Percentiles rank a stretch among this genome's conserved stretches.
Evolutionary conservation across 2,329 filamentous ascomycete genomes (phyloP).

Genomic region (Cladosporium velox): DNA sequence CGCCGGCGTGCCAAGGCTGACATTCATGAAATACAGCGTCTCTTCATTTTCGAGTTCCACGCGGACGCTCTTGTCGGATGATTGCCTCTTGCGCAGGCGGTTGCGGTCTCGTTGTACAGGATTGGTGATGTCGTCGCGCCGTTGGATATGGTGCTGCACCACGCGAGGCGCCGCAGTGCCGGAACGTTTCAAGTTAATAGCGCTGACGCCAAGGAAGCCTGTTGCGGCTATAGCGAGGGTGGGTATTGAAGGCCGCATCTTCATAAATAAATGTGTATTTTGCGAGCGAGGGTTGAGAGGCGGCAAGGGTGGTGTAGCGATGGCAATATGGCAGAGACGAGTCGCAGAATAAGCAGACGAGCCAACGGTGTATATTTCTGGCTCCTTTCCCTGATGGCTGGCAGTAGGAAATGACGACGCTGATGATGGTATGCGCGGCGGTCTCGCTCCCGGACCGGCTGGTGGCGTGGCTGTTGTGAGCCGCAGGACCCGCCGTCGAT

Average conservation of each 20-base stretch:
- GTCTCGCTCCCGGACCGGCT: constrained; percentile 1
- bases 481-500: constrained; percentile 15
- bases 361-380: constrained; percentile 11
- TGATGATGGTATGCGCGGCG: constrained; percentile 16
- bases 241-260: constrained; percentile 30
- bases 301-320: neutral
- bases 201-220: constrained; percentile 28
- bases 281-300: neutral
- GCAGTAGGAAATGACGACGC: constrained; percentile 19
- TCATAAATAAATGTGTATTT: neutral
- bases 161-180: constrained; percentile 43
- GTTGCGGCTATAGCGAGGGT: constrained; percentile 32
- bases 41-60: constrained; percentile 59
- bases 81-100: constrained; percentile 48
- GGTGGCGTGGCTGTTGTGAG: constrained; percentile 13
- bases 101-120: constrained; percentile 43
- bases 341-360: neutral
- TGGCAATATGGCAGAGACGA: neutral
- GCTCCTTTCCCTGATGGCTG: constrained; percentile 4
- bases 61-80: constrained; percentile 42
- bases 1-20: constrained; percentile 58
- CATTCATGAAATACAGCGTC: constrained; percentile 61
- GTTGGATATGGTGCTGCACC: constrained; percentile 53
- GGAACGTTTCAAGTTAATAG: constrained; percentile 35
- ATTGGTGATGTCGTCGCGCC: constrained; percentile 47